A percentile compares a stretch with the other conserved stretches of the same genome.
Evolutionary conservation across 805 yeast species (phyloP).

Genomic region (Candida schatavii): DNA sequence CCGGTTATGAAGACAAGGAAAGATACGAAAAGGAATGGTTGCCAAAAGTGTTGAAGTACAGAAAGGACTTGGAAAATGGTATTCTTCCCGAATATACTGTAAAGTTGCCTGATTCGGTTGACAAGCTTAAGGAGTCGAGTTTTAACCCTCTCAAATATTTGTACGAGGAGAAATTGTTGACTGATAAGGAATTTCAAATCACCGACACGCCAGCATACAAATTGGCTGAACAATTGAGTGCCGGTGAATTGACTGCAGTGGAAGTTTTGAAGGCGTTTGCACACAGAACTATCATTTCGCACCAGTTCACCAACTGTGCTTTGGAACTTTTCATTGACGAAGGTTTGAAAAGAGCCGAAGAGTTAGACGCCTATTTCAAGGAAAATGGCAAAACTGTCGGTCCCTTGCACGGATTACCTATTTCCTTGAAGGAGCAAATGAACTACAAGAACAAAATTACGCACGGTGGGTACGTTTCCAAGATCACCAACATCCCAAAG

Average conservation of each 20-base stretch:
- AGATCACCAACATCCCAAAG: constrained; percentile 26
- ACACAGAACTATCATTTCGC: constrained; percentile 39
- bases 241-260: constrained; percentile 32
- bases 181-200: constrained; percentile 32
- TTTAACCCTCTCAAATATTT: constrained; percentile 37
- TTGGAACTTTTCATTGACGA: constrained; percentile 50
- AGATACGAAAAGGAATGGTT: constrained; percentile 39
- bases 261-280: constrained; percentile 42
- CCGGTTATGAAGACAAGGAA: constrained; percentile 38
- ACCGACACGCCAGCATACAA: constrained; percentile 33
- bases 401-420: constrained; percentile 66
- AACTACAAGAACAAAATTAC: constrained; percentile 30
- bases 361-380: constrained; percentile 49
- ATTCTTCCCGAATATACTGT: constrained; percentile 28
- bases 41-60: constrained; percentile 46
- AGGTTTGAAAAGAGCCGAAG: constrained; percentile 55
- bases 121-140: constrained; percentile 26
- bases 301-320: constrained; percentile 45
- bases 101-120: constrained; percentile 31
- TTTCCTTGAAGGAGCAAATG: constrained; percentile 56
- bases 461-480: constrained; percentile 40
- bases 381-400: constrained; percentile 51
- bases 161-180: constrained; percentile 32
- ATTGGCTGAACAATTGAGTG: constrained; percentile 27
- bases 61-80: constrained; percentile 26